These are phyloP conservation scores for Tolypocladium pustulatum DNA, from an alignment of 2,329 filamentous ascomycete species.

Conservation along the genomic window DNA sequence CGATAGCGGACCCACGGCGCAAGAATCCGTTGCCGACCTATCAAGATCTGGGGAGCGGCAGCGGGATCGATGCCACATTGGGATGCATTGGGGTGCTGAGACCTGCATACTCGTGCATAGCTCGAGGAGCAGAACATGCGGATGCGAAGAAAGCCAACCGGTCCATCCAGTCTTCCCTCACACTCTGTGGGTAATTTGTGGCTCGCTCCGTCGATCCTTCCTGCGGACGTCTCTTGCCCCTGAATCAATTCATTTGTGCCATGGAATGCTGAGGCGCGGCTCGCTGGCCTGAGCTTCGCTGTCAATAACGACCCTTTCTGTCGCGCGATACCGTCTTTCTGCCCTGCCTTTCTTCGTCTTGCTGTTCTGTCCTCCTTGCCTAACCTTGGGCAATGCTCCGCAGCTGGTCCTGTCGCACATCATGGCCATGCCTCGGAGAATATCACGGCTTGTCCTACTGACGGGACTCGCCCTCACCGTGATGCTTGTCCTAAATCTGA, in stretches of 20 bases:
- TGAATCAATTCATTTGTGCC: background rate
- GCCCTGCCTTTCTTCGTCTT: background rate
- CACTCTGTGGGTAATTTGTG: background rate
- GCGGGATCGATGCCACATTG: background rate
- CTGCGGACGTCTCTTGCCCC: background rate
- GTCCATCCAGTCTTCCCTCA: background rate
- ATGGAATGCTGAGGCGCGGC: background rate
- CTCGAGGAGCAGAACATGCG: background rate
- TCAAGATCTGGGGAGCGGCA: background rate
- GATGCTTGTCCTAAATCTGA: slow-evolving; percentile 12
- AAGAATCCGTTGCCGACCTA: background rate
- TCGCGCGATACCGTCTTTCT: background rate
- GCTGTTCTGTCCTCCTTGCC: background rate
- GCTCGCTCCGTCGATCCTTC: background rate
- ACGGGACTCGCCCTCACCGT: slow-evolving; percentile 9
- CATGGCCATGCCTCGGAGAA: slow-evolving; percentile 13
- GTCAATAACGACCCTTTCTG: background rate
- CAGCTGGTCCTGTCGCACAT: background rate
- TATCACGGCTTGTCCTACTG: slow-evolving; percentile 11
- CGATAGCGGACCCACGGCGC: background rate
- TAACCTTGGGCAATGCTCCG: background rate
- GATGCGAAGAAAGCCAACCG: background rate
- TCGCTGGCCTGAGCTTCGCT: background rate
- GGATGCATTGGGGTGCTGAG: too few species aligned
- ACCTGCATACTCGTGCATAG: background rate